Evolutionary conservation across 176 grass and related monocot genomes (phyloP).

Genomic region (Avena eriantha): DNA sequence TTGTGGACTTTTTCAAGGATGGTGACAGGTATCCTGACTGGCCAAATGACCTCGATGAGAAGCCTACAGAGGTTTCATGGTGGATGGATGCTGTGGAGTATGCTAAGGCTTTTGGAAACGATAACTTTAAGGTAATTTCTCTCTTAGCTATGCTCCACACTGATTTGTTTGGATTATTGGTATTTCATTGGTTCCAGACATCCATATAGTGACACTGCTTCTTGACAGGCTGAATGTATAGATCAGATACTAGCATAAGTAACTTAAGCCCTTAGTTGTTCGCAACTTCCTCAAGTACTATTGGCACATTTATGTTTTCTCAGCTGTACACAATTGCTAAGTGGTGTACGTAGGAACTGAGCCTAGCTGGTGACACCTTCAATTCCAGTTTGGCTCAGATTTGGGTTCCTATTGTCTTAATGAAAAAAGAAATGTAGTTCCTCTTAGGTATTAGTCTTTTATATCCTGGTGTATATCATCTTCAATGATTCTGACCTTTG

Average conservation of each 20-base stretch:
- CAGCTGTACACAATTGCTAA: not conserved
- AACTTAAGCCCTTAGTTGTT: not conserved
- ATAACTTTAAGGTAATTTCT: constrained; percentile 84
- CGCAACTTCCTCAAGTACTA: not conserved
- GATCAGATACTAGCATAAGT: not conserved
- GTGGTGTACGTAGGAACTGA: not conserved
- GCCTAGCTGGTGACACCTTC: not conserved
- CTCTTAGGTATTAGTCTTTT: not conserved
- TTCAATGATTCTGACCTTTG: not conserved
- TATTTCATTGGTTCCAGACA: not conserved
- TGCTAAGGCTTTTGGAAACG: constrained; percentile 88
- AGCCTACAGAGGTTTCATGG: constrained; percentile 85
- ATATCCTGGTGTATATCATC: not conserved
- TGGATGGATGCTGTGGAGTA: constrained; percentile 94
- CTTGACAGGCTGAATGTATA: not conserved
- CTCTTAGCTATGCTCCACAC: not conserved
- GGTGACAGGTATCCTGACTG: constrained; percentile 89
- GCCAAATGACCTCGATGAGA: constrained; percentile 94
- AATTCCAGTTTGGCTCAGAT: not conserved
- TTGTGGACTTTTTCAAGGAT: constrained; percentile 91
- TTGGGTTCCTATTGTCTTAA: not conserved
- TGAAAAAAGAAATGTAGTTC: not conserved
- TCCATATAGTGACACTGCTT: not conserved
- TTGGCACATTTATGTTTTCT: not conserved
- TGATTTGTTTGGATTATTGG: not conserved